phyloP scores from a whole-genome alignment of 148 eudicot genomes.

The Linanthus parryae region DNA sequence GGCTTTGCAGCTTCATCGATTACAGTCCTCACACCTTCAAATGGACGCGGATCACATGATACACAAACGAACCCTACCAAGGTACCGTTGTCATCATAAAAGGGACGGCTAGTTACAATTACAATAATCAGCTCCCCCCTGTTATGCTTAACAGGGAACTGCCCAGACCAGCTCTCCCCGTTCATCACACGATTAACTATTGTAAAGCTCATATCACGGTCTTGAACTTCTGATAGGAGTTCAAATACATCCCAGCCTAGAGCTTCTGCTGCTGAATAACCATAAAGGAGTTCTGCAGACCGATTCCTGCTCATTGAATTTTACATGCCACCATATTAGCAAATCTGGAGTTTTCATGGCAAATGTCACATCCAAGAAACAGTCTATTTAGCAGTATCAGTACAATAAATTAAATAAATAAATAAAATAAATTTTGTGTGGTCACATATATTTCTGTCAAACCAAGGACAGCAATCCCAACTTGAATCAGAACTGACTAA shows the following conservation, averaged over 20 bases:
- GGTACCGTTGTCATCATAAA: constrained; percentile 70
- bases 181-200: constrained; percentile 37
- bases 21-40: constrained; percentile 36
- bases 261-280: constrained; percentile 78
- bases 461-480: too few species aligned
- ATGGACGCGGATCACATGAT: constrained; percentile 62
- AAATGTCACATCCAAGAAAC: too few species aligned
- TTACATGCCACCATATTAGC: too few species aligned
- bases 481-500: too few species aligned
- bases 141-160: constrained; percentile 65
- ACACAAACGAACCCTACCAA: constrained; percentile 72
- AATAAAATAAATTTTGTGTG: too few species aligned
- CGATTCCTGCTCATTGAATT: constrained; percentile 85
- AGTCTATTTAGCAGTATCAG: too few species aligned
- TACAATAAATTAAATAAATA: too few species aligned
- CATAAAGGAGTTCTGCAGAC: constrained; percentile 75
- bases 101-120: constrained; percentile 61
- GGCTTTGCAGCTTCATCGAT: constrained; percentile 19
- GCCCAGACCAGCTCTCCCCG: constrained; percentile 91
- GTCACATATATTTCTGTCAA: too few species aligned
- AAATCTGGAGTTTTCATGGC: too few species aligned
- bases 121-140: constrained; percentile 43
- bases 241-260: constrained; percentile 48
- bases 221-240: constrained; percentile 45
- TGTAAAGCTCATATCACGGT: constrained; percentile 33